Conservation (phyloP, 768 basidiomycete genomes). For the Rhodotorula toruloides region DNA sequence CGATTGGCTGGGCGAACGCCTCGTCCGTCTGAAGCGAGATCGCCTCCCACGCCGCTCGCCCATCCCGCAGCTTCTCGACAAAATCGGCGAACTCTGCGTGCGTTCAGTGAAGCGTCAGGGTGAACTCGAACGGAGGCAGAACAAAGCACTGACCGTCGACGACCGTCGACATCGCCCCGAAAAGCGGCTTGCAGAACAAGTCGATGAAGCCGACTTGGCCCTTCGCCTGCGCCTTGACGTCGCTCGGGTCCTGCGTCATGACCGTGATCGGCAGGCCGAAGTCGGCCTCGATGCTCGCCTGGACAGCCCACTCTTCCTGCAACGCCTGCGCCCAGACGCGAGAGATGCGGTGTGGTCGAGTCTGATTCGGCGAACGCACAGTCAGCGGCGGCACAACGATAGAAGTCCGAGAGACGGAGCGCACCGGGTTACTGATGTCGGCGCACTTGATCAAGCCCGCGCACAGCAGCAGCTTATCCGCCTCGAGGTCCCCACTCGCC, state of each 20-base stretch:
- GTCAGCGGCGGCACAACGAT: conserved; percentile 4
- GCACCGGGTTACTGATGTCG: conserved; percentile 94
- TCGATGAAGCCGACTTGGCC: conserved; percentile 86
- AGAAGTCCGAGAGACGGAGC: conserved; percentile 46
- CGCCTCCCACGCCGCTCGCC: conserved; percentile 65
- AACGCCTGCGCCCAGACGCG: conserved; percentile 87
- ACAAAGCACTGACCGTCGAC: conserved; percentile 60
- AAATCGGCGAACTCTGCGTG: conserved; percentile 63
- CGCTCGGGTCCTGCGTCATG: conserved; percentile 45
- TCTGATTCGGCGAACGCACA: too few relatives aligned
- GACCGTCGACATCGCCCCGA: conserved; percentile 65
- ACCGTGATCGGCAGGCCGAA: conserved; percentile 66
- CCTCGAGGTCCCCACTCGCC: conserved; percentile 33
- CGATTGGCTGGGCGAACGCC: conserved; percentile 23
- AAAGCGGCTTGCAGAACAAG: conserved; percentile 73
- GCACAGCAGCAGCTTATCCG: conserved; percentile 66
- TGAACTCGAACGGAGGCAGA: not conserved
- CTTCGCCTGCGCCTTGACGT: conserved; percentile 62
- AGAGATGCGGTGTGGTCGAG: conserved; percentile 84
- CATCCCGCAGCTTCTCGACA: conserved; percentile 62
- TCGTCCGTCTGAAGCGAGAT: conserved; percentile 36
- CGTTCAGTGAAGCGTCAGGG: not conserved
- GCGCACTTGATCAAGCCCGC: conserved; percentile 94
- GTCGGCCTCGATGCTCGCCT: conserved; percentile 76
- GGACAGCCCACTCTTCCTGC: conserved; percentile 82